Conservation (phyloP, 2,329 filamentous ascomycete genomes). For the Calonectria naviculata region DNA sequence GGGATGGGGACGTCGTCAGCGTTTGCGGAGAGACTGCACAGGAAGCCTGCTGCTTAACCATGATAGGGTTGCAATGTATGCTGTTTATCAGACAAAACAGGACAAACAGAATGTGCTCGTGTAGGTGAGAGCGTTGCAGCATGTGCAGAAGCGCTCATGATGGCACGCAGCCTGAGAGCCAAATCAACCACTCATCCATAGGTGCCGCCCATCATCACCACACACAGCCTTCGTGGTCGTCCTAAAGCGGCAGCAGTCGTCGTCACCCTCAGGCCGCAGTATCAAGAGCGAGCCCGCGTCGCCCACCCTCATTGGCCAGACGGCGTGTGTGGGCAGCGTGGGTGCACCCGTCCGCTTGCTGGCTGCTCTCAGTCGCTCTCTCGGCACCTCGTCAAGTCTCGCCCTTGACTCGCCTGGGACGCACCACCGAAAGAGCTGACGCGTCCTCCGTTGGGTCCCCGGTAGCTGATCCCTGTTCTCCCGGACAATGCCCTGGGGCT, state of each 20-base stretch:
- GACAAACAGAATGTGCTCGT: slow-evolving; percentile 4
- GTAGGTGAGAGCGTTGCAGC: slow-evolving; percentile 14
- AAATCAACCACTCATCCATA: background rate
- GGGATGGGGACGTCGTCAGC: slow-evolving; percentile 36
- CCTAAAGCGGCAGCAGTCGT: slow-evolving; percentile 42
- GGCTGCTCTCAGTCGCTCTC: slow-evolving; percentile 19
- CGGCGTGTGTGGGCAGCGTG: slow-evolving; percentile 13
- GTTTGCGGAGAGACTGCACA: slow-evolving; percentile 15
- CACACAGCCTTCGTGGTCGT: slow-evolving; percentile 29
- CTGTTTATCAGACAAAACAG: background rate
- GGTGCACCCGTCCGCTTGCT: slow-evolving; percentile 22
- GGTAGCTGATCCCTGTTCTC: slow-evolving; percentile 37
- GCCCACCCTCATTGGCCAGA: slow-evolving; percentile 9
- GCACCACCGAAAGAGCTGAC: slow-evolving; percentile 43
- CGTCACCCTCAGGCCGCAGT: slow-evolving; percentile 46
- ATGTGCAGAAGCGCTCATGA: slow-evolving; percentile 2
- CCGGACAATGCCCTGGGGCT: slow-evolving; percentile 36
- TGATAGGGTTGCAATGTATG: slow-evolving; percentile 10
- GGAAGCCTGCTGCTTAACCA: slow-evolving; percentile 7
- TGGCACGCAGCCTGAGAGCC: background rate
- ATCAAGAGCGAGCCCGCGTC: background rate
- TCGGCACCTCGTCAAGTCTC: slow-evolving; percentile 26
- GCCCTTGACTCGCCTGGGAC: slow-evolving; percentile 34
- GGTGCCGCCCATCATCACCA: slow-evolving; percentile 28
- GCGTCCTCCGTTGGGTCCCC: slow-evolving; percentile 41